phyloP scores from a whole-genome alignment of 371 early-diverging fungal species.

The Capniomyces stellatus region DNA sequence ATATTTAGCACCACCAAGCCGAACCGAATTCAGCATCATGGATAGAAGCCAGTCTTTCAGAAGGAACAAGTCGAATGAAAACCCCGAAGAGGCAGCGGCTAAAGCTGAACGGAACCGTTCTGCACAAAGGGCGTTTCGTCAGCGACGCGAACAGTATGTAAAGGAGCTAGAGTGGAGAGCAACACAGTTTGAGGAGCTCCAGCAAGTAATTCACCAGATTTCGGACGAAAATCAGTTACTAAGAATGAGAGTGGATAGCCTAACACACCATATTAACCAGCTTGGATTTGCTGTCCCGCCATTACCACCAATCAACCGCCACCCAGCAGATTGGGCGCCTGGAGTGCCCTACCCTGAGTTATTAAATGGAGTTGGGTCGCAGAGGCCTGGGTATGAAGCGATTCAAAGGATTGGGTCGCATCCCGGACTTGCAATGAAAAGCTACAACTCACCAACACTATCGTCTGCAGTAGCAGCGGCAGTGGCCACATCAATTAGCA shows the following conservation, averaged over 20 bases:
- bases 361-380: too few relatives aligned
- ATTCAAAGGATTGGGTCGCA: too few relatives aligned
- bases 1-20: too few relatives aligned
- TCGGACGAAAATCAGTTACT: not conserved
- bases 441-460: too few relatives aligned
- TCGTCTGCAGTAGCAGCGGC: too few relatives aligned
- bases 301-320: not conserved
- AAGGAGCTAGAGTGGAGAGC: constrained; percentile 38
- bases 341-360: too few relatives aligned
- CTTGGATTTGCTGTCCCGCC: not conserved
- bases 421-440: too few relatives aligned
- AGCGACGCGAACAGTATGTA: constrained; percentile 49
- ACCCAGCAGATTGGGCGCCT: too few relatives aligned
- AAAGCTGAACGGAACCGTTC: constrained; percentile 49
- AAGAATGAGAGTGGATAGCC: not conserved
- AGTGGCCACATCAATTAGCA: too few relatives aligned
- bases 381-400: too few relatives aligned
- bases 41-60: too few relatives aligned
- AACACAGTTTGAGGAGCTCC: constrained; percentile 39
- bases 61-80: not conserved
- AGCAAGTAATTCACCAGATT: not conserved
- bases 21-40: too few relatives aligned
- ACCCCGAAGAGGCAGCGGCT: not conserved
- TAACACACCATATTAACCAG: not conserved
- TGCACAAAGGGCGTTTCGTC: constrained; percentile 57